phyloP scores from a whole-genome alignment of 305 asterid species.

The Fraxinus floribunda region DNA sequence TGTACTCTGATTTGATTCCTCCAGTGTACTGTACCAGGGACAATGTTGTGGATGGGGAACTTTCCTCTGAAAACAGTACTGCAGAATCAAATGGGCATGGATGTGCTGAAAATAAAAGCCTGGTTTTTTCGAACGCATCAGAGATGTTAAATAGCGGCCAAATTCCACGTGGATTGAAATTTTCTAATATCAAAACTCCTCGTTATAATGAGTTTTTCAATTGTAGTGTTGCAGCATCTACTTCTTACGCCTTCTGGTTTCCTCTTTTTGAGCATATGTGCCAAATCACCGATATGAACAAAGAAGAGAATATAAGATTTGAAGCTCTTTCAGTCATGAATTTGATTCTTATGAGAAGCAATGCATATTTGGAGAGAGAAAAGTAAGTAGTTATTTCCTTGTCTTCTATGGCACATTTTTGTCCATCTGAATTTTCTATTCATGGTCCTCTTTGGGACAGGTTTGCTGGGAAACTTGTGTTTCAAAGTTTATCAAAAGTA shows the following conservation, averaged over 20 bases:
- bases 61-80: constrained; percentile 29
- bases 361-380: constrained; percentile 75
- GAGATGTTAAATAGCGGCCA: constrained; percentile 38
- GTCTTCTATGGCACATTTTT: constrained; percentile 8
- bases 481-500: constrained; percentile 55
- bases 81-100: constrained; percentile 34
- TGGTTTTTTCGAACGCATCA: constrained; percentile 29
- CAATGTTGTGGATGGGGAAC: constrained; percentile 52
- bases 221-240: constrained; percentile 34
- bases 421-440: constrained; percentile 18
- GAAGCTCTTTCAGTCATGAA: constrained; percentile 83
- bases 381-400: constrained; percentile 52
- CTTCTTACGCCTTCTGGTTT: constrained; percentile 48
- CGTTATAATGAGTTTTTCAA: constrained; percentile 25
- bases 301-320: constrained; percentile 44
- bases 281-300: constrained; percentile 44
- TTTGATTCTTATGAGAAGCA: constrained; percentile 66
- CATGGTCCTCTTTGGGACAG: constrained; percentile 39
- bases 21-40: constrained; percentile 68
- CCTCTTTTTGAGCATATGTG: constrained; percentile 63
- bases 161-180: constrained; percentile 28
- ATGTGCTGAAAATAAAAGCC: constrained; percentile 36
- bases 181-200: constrained; percentile 27
- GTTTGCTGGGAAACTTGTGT: constrained; percentile 53
- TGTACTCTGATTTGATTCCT: constrained; percentile 47